Conservation (phyloP, 2,329 filamentous ascomycete genomes). For the Berkeleyomyces basicola region DNA sequence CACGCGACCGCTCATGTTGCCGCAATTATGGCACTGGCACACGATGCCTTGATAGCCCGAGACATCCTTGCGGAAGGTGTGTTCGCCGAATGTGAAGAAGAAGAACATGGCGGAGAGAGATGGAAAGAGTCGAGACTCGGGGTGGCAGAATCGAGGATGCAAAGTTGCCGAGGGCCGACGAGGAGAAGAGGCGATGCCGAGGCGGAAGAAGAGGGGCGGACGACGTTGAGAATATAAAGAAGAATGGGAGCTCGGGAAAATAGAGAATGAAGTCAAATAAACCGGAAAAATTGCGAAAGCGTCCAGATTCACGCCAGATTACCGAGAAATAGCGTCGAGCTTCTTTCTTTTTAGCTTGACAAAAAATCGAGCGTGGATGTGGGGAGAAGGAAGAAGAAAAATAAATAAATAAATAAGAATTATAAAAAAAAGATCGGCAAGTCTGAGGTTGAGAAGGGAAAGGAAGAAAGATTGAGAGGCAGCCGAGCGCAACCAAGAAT, state of each 20-base stretch:
- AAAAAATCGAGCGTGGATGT: neutral
- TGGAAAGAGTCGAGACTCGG: neutral
- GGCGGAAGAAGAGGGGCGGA: neutral
- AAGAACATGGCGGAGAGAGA: constrained; percentile 34
- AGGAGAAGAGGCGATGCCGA: neutral
- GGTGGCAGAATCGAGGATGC: neutral
- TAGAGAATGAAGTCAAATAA: neutral
- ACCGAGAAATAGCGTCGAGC: neutral
- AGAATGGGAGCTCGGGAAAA: neutral
- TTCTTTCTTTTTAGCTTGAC: neutral
- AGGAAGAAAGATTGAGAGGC: neutral
- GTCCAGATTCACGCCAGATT: neutral
- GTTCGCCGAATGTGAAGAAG: constrained; percentile 45
- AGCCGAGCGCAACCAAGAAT: neutral
- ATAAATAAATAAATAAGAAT: neutral
- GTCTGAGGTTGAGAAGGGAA: neutral
- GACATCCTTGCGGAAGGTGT: constrained; percentile 42
- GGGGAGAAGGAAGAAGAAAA: neutral
- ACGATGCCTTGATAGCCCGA: constrained; percentile 44
- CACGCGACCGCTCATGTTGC: constrained; percentile 43
- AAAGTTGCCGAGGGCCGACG: neutral
- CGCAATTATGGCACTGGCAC: constrained; percentile 50
- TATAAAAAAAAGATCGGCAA: neutral
- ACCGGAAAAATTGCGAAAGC: neutral
- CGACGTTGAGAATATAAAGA: neutral